Conservation (phyloP, 805 yeast genomes). For the Wickerhamomyces sydowiorum region DNA sequence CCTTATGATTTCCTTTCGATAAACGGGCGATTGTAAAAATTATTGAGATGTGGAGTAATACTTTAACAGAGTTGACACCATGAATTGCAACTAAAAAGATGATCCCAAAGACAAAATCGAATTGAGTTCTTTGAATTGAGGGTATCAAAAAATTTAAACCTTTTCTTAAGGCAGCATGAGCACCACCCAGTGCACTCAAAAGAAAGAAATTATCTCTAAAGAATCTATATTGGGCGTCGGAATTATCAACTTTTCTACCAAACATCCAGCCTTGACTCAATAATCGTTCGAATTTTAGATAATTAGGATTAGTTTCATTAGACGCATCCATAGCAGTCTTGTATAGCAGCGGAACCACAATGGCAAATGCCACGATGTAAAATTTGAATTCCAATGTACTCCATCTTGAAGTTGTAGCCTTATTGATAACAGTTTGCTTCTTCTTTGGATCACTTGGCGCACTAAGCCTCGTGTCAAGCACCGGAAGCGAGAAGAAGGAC, state of each 20-base stretch:
- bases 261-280: slow-evolving; percentile 83
- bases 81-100: slow-evolving; percentile 68
- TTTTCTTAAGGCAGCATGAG: slow-evolving; percentile 51
- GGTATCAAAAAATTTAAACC: slow-evolving; percentile 16
- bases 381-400: slow-evolving; percentile 65
- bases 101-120: slow-evolving; percentile 70
- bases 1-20: slow-evolving; percentile 23
- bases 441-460: slow-evolving; percentile 27
- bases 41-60: slow-evolving; percentile 50
- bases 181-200: slow-evolving; percentile 45
- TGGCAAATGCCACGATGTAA: slow-evolving; percentile 54
- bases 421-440: slow-evolving; percentile 12
- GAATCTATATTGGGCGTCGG: slow-evolving; percentile 84
- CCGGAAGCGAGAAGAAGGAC: slow-evolving; percentile 30
- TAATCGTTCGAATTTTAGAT: slow-evolving; percentile 50
- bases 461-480: slow-evolving; percentile 35
- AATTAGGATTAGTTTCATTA: slow-evolving; percentile 69
- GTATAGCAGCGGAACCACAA: slow-evolving; percentile 79
- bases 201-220: slow-evolving; percentile 76
- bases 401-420: slow-evolving; percentile 52
- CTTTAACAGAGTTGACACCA: slow-evolving; percentile 66
- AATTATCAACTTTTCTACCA: slow-evolving; percentile 87
- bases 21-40: slow-evolving; percentile 45
- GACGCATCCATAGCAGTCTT: slow-evolving; percentile 79
- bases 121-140: slow-evolving; percentile 40